Conservation (phyloP, 2,329 filamentous ascomycete species). For the Talaromyces sp. region DNA sequence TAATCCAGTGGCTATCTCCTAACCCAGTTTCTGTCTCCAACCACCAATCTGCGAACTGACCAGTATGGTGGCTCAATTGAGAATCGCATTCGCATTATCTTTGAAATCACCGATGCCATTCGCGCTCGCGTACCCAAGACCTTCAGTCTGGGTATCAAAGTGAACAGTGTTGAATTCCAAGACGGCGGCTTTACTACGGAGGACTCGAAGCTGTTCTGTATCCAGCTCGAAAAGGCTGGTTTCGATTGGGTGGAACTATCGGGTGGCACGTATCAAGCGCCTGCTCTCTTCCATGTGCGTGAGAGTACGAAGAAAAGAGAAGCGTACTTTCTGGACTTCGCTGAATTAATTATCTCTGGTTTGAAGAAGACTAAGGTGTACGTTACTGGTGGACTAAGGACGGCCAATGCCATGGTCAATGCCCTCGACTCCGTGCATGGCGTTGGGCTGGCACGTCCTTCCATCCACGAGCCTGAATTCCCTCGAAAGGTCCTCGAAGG, state of each 20-base stretch:
- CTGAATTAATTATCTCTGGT: too few species aligned
- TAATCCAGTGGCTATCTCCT: constrained; percentile 50
- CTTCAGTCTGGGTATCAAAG: constrained; percentile 53
- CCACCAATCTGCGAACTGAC: constrained; percentile 46
- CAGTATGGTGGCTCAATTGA: constrained; percentile 49
- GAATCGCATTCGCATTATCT: constrained; percentile 49
- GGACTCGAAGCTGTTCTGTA: constrained; percentile 46
- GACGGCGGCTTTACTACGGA: constrained; percentile 40
- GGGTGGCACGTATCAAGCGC: constrained; percentile 53
- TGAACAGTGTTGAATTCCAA: constrained; percentile 58
- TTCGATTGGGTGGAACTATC: constrained; percentile 53
- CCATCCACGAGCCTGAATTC: too few species aligned
- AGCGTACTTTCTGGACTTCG: too few species aligned
- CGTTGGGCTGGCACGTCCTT: too few species aligned
- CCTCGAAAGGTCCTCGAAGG: too few species aligned
- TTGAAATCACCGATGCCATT: constrained; percentile 48
- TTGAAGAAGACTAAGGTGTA: too few species aligned
- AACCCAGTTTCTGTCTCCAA: constrained; percentile 49
- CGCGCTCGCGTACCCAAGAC: constrained; percentile 9
- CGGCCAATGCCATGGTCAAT: too few species aligned
- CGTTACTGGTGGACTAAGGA: too few species aligned
- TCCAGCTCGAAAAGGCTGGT: constrained; percentile 24
- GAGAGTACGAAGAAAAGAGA: too few species aligned
- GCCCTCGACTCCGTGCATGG: too few species aligned
- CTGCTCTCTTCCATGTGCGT: too few species aligned